These are phyloP conservation scores for Gracilaria caudata DNA, from an alignment of 23 red algal genomes.

Conservation along the genomic window DNA sequence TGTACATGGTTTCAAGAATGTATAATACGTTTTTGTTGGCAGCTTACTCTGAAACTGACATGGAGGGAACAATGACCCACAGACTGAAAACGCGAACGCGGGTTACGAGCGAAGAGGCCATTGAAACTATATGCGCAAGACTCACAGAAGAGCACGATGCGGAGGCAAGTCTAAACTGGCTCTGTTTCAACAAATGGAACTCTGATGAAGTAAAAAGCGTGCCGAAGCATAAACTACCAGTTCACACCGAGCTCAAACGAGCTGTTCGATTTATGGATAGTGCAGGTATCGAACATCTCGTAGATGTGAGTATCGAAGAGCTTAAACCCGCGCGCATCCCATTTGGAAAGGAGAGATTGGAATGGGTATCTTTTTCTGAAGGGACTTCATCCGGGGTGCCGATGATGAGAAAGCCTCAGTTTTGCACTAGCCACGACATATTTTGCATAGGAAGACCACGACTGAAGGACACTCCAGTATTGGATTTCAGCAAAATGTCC, in stretches of 20 bases:
- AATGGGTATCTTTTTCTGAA: background rate
- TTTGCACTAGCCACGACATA: background rate
- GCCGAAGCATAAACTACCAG: background rate
- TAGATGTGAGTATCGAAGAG: background rate
- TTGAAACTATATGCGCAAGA: background rate
- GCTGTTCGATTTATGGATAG: background rate
- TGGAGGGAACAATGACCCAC: background rate
- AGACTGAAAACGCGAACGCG: background rate
- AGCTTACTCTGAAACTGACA: background rate
- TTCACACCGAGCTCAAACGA: conserved; percentile 6
- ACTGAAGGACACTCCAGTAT: background rate
- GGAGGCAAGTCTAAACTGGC: background rate
- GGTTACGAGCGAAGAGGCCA: background rate
- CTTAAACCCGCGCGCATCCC: background rate
- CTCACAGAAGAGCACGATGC: background rate
- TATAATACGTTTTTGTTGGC: background rate
- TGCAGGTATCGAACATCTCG: background rate
- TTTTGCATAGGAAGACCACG: background rate
- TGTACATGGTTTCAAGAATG: background rate
- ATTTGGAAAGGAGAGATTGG: background rate
- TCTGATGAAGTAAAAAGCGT: background rate
- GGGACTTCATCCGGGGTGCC: background rate
- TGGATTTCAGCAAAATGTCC: background rate
- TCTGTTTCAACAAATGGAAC: conserved; percentile 13
- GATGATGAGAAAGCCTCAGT: conserved; percentile 11